These are phyloP conservation scores for Silybum marianum DNA, from an alignment of 129 eudicot species.

Conservation along the genomic window DNA sequence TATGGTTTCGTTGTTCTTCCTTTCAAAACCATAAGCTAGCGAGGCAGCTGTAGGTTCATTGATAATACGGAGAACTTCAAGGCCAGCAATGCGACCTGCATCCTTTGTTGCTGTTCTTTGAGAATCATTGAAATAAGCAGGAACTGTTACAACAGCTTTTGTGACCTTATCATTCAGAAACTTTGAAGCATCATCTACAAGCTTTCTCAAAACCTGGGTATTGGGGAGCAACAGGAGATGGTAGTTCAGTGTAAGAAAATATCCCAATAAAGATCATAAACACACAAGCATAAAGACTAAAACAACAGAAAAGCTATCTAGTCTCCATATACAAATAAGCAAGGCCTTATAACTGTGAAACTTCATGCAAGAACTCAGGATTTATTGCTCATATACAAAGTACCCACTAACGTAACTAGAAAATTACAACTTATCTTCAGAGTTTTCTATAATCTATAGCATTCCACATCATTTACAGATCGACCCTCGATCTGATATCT, in stretches of 20 bases:
- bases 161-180: constrained; percentile 86
- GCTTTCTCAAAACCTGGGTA: constrained; percentile 86
- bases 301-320: neutral
- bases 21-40: constrained; percentile 93
- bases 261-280: neutral
- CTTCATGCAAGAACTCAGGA: neutral
- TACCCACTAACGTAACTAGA: neutral
- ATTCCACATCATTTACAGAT: neutral
- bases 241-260: neutral
- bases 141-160: constrained; percentile 96
- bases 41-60: constrained; percentile 99
- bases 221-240: neutral
- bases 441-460: neutral
- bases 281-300: neutral
- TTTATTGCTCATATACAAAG: neutral
- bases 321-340: neutral
- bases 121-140: constrained; percentile 97
- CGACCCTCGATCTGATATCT: neutral
- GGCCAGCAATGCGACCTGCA: constrained; percentile 96
- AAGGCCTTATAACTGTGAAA: neutral
- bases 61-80: constrained; percentile 90
- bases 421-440: neutral
- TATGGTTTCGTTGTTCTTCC: constrained; percentile 89
- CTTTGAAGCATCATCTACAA: constrained; percentile 95
- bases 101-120: constrained; percentile 98